Base-by-base conservation (phyloP, 2,329 filamentous ascomycete genomes). In the Bipolaris bicolor region DNA sequence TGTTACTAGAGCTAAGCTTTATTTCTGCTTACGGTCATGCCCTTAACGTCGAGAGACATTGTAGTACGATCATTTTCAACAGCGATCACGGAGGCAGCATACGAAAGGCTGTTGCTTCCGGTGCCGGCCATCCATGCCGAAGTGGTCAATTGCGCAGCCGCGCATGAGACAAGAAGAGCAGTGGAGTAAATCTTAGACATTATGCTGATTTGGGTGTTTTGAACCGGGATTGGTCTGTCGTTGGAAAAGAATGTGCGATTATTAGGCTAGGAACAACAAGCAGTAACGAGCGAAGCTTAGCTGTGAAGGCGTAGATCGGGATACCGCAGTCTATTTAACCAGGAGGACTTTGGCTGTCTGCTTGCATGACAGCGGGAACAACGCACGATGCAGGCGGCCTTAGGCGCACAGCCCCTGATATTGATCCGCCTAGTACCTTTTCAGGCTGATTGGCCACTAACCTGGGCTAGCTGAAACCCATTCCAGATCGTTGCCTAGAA, bases 111-210 rank as follows among this genome's bases (percentile, higher is more conserved):
- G 3, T 50, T 36, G 20, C 56, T 55, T 24, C 55, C 49, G 16
- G 52, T 44, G 29, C 65, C 52, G 3, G 69, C 68, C 47, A 72
- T 49, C 67, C 70, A 72, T 10, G 71, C 61, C 2, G 69, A 68
- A 7, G 71, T 73, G 4, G 70, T 74, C 13, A 71, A 20, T 24
- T 69, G 51, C 7, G 71, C 70, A n/a, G 66, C 49, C 15, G 64
- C 66, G 13, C 52, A 55, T 7, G 66, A 56, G 13, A 64, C 65
- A 49, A 72, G 60, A 15, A 70, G 50, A 16, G 70, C 49, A 33
- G 61, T 46, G 7, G 60, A 61, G 16, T 68, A 53, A 20, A 72
- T 39, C 34, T 58, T 56, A 63, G 66, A 62, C 69, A 72, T 73
- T 49, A 52, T 63, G 53, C 15, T 24, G 11, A 31, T 52, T 39